phyloP scores from a whole-genome alignment of 495 filamentous ascomycete species.

The Podospora fimiseda region DNA sequence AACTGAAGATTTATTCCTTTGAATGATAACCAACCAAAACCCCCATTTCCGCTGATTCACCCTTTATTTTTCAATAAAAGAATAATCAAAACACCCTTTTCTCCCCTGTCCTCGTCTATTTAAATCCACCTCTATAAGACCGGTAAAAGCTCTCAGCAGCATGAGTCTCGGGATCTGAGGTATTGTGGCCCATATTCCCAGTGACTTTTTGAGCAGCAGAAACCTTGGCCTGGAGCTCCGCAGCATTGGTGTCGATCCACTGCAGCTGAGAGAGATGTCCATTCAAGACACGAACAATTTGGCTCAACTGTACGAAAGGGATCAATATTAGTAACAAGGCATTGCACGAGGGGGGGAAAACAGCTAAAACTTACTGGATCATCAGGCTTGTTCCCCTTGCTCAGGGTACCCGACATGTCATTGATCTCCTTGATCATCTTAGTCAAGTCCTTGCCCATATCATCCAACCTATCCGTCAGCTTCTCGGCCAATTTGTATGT shows the following conservation, averaged over 20 bases:
- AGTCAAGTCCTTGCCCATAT: slow-evolving; percentile 83
- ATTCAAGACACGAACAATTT: slow-evolving; percentile 91
- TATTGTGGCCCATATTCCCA: slow-evolving; percentile 56
- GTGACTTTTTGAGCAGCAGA: slow-evolving; percentile 67
- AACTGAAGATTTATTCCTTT: no score
- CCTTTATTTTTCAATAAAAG: not conserved
- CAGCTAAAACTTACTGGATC: slow-evolving; percentile 70
- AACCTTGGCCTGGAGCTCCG: slow-evolving; percentile 74
- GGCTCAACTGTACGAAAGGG: slow-evolving; percentile 59
- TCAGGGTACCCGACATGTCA: slow-evolving; percentile 70
- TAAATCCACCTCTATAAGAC: slow-evolving; percentile 57
- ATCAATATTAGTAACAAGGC: slow-evolving; percentile 9
- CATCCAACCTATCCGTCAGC: slow-evolving; percentile 75
- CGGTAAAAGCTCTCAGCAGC: slow-evolving; percentile 77
- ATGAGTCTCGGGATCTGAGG: slow-evolving; percentile 53
- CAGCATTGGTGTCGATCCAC: slow-evolving; percentile 79
- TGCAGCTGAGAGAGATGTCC: slow-evolving; percentile 82
- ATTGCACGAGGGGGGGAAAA: slow-evolving; percentile 6
- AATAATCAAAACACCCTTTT: not conserved
- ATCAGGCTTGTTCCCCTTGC: slow-evolving; percentile 80
- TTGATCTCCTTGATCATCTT: slow-evolving; percentile 99
- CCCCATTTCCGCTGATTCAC: not conserved
- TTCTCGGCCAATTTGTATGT: slow-evolving; percentile 92
- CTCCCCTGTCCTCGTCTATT: not conserved
- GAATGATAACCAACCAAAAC: no score